phyloP scores from a whole-genome alignment of 768 basidiomycete genomes.

The Lactarius trivialis region DNA sequence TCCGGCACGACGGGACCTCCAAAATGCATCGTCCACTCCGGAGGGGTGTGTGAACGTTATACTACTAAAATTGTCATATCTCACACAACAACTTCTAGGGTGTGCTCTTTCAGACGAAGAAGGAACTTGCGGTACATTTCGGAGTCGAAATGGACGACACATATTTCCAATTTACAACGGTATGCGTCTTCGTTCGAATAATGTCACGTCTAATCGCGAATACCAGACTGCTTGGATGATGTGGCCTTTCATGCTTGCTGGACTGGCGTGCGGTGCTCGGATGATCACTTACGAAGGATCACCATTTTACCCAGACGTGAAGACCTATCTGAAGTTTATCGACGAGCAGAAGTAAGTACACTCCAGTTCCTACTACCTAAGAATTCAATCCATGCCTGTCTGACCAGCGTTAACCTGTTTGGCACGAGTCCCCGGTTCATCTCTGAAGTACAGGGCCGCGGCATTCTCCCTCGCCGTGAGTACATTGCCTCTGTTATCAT shows the following conservation, averaged over 20 bases:
- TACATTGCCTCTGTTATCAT: not conserved
- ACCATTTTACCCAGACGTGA: slow-evolving; percentile 54
- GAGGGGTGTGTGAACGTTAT: slow-evolving; percentile 45
- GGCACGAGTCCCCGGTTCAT: slow-evolving; percentile 62
- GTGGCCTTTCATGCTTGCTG: slow-evolving; percentile 63
- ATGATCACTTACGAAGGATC: slow-evolving; percentile 62
- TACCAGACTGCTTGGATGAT: slow-evolving; percentile 80
- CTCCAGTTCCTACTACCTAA: not conserved
- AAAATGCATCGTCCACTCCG: slow-evolving; percentile 77
- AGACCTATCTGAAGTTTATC: slow-evolving; percentile 49
- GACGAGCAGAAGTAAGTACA: slow-evolving; percentile 57
- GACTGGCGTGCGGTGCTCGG: slow-evolving; percentile 46
- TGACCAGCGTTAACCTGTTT: slow-evolving; percentile 33
- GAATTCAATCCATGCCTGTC: not conserved
- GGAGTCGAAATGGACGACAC: slow-evolving; percentile 44
- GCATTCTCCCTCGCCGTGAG: slow-evolving; percentile 41
- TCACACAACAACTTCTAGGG: slow-evolving; percentile 39
- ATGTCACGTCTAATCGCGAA: not conserved
- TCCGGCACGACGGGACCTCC: slow-evolving; percentile 84
- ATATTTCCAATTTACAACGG: slow-evolving; percentile 71
- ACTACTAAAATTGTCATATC: not conserved
- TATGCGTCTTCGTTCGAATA: slow-evolving; percentile 27
- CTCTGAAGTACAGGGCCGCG: slow-evolving; percentile 50
- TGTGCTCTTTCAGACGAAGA: slow-evolving; percentile 65
- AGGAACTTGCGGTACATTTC: slow-evolving; percentile 43